These are phyloP conservation scores for Taphrina deformans DNA, from an alignment of 1,139 yeast genomes.

Conservation along the genomic window DNA sequence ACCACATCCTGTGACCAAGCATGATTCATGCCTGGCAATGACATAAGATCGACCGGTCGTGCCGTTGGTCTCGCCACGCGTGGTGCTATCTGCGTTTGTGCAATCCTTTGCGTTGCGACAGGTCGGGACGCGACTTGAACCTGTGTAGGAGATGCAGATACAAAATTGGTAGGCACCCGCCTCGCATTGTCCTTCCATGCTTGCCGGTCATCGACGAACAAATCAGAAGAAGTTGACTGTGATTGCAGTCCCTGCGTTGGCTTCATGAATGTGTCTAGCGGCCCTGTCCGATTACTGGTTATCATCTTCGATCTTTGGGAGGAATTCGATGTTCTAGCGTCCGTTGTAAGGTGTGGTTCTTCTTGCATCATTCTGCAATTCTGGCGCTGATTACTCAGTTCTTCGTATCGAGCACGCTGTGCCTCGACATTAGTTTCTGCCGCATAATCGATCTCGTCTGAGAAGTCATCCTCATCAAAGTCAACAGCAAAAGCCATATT, in stretches of 20 bases:
- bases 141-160: slow-evolving; percentile 12
- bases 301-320: background rate
- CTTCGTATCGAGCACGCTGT: slow-evolving; percentile 17
- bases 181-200: background rate
- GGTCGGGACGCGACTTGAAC: background rate
- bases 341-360: background rate
- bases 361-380: background rate
- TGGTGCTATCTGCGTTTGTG: slow-evolving; percentile 4
- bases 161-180: background rate
- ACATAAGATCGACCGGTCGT: slow-evolving; percentile 23
- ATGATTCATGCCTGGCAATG: slow-evolving; percentile 40
- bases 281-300: background rate
- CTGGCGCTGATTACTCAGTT: background rate
- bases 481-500: slow-evolving; percentile 14
- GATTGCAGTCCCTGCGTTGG: background rate
- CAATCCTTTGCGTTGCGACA: background rate
- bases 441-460: slow-evolving; percentile 12
- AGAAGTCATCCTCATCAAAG: slow-evolving; percentile 18
- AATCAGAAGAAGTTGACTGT: background rate
- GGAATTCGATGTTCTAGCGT: background rate
- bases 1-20: slow-evolving; percentile 72
- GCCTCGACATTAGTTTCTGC: background rate
- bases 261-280: slow-evolving; percentile 10
- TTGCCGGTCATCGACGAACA: background rate
- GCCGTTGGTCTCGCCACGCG: background rate